Evolutionary conservation across 148 eudicot species (phyloP).

Genomic region (Rhododendron griersonianum): DNA sequence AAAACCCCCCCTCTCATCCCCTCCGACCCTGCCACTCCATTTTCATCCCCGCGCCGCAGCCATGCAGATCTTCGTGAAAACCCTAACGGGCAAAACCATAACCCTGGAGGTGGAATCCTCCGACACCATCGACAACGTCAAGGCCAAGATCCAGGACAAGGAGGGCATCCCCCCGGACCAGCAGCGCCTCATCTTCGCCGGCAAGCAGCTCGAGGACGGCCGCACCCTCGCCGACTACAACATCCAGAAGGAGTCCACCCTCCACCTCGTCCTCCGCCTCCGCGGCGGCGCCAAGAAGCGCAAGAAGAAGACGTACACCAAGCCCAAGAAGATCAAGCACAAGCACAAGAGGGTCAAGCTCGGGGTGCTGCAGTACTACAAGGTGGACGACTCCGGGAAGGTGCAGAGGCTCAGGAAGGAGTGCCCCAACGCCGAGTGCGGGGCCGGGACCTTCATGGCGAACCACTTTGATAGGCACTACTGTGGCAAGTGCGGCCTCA

Average conservation of each 20-base stretch:
- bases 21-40: not conserved
- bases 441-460: slow-evolving; percentile 30
- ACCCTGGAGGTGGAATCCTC: slow-evolving; percentile 21
- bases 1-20: not conserved
- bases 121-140: slow-evolving; percentile 25
- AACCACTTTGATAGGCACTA: slow-evolving; percentile 28
- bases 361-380: slow-evolving; percentile 19
- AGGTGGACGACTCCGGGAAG: slow-evolving; percentile 27
- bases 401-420: slow-evolving; percentile 32
- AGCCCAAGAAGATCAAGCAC: slow-evolving; percentile 31
- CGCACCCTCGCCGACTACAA: slow-evolving; percentile 27
- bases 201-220: slow-evolving; percentile 27
- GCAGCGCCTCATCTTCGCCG: slow-evolving; percentile 25
- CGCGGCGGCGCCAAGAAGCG: slow-evolving; percentile 21
- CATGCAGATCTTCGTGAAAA: slow-evolving; percentile 21
- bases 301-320: slow-evolving; percentile 25
- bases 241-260: slow-evolving; percentile 26
- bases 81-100: slow-evolving; percentile 20
- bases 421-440: slow-evolving; percentile 26
- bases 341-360: slow-evolving; percentile 23
- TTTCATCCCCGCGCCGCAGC: not conserved
- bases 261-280: slow-evolving; percentile 17
- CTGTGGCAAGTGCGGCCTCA: slow-evolving; percentile 26
- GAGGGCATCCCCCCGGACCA: slow-evolving; percentile 26
- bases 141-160: slow-evolving; percentile 28